Conservation (phyloP, 2,329 filamentous ascomycete genomes). For the Penicillium griseofulvum region DNA sequence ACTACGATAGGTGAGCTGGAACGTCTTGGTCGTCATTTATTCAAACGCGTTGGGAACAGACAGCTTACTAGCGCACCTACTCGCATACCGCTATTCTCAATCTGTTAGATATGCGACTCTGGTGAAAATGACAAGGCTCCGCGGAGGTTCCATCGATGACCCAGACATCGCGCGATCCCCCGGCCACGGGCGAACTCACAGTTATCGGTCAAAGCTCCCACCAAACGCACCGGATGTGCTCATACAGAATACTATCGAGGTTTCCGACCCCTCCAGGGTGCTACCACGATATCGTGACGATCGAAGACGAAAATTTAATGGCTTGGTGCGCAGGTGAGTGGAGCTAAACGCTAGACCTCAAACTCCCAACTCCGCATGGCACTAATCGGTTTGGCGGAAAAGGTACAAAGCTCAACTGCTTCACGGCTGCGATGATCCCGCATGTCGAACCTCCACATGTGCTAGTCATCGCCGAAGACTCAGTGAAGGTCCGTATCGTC, state of each 20-base stretch:
- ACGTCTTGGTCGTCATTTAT: conserved; percentile 4
- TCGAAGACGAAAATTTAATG: conserved; percentile 50
- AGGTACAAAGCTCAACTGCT: conserved; percentile 82
- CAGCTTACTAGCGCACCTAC: neutral
- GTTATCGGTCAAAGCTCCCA: conserved; percentile 41
- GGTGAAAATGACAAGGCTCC: conserved; percentile 43
- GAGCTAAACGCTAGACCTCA: neutral
- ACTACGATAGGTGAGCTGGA: conserved; percentile 24
- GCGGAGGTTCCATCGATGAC: conserved; percentile 39
- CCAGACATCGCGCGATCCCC: conserved; percentile 27
- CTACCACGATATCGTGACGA: conserved; percentile 41
- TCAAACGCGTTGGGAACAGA: neutral
- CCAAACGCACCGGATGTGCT: conserved; percentile 41
- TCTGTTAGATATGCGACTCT: conserved; percentile 27
- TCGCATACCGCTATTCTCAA: neutral
- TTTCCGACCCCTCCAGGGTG: conserved; percentile 38
- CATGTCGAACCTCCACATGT: conserved; percentile 74
- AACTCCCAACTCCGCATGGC: neutral
- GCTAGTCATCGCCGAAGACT: conserved; percentile 72
- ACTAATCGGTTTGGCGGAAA: conserved; percentile 4
- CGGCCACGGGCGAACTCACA: conserved; percentile 29
- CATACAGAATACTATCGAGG: conserved; percentile 39
- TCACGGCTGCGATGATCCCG: conserved; percentile 68
- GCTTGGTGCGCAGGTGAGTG: conserved; percentile 64
- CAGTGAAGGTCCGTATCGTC: conserved; percentile 66